Evolutionary conservation across 2,329 filamentous ascomycete species (phyloP), one percentile per base, ranked within the genome.

Genomic region (Leptographium galeiforme): DNA sequence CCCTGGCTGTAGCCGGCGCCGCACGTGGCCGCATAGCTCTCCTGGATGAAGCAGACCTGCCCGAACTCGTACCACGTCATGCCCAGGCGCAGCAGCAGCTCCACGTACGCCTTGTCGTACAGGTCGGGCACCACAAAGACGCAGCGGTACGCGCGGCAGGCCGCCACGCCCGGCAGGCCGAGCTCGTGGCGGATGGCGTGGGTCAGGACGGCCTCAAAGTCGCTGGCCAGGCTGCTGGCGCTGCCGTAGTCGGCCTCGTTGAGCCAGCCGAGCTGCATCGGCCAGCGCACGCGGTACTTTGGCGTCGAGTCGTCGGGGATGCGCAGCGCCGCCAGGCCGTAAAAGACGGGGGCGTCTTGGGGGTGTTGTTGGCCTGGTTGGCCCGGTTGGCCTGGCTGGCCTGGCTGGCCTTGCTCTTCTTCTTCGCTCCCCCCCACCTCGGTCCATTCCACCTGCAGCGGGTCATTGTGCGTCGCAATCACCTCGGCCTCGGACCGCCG

Each of bases 81-180:
- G 61, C 91, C 81, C 56, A 93, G 87, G 53, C 90, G 84, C 44
- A 98, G 74, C 11, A 94, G 73, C 64, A 86, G 83, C 50, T 89
- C 88, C 18, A 97, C 88, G 59, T 96, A 95, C 50, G 81, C 81
- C 67, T 95, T 94, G 70, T 98, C 93, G 69, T 97, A 98, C 11
- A 98, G 75, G 66, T 98, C 93, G 0, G 93, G 93, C 48, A 98
- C 94, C 58, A 98, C 84, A 63, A 97, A 89, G n/a, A 96, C 90
- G 61, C 89, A 96, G 62, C 87, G 93, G 68, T 96, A 97, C 65
- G 94, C 87, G 53, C 79, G 78, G 82, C 90, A 94, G 51, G 91
- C 83, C 61, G 84, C 86, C 62, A 86, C 86, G 58, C 81, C 82
- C 33, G 77, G 82, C 44, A 96, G 68, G 1, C 86, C 87, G 10